These are phyloP conservation scores for Sporobolomyces phaffii DNA, from an alignment of 768 basidiomycete genomes.

Conservation along the genomic window DNA sequence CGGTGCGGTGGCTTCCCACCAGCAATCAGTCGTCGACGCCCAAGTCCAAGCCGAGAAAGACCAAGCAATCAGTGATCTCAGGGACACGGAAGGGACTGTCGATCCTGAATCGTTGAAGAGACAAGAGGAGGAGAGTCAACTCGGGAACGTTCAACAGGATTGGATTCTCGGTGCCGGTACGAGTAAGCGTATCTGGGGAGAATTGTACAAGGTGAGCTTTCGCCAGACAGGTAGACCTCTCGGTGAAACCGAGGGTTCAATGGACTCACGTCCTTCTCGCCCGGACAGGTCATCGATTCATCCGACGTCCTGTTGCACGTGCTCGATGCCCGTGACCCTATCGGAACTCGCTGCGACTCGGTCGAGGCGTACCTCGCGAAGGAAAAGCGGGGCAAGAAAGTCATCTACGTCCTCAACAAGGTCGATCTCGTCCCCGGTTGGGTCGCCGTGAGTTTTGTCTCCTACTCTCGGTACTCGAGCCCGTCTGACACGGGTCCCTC, in stretches of 20 bases:
- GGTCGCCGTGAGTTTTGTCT: constrained; percentile 73
- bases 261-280: no score
- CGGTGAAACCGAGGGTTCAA: no score
- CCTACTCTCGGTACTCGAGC: neutral
- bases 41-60: constrained; percentile 22
- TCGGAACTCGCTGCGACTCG: constrained; percentile 91
- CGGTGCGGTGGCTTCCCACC: constrained; percentile 7
- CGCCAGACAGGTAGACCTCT: no score
- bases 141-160: constrained; percentile 37
- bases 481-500: neutral
- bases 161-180: constrained; percentile 78
- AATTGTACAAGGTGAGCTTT: constrained; percentile 69
- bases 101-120: constrained; percentile 26
- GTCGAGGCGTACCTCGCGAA: constrained; percentile 88
- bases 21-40: constrained; percentile 10
- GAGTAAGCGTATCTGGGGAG: constrained; percentile 90
- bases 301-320: constrained; percentile 94
- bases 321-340: constrained; percentile 87
- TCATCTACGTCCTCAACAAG: constrained; percentile 95
- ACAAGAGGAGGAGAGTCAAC: constrained; percentile 21
- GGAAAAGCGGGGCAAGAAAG: constrained; percentile 95
- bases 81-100: constrained; percentile 29
- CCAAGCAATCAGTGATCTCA: constrained; percentile 24
- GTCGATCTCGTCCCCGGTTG: constrained; percentile 97
- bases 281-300: constrained; percentile 73